Percentiles rank a stretch among this genome's conserved stretches.
Evolutionary conservation across 139 green algal genomes (phyloP).

Genomic region (Chlamydomonas sp.): DNA sequence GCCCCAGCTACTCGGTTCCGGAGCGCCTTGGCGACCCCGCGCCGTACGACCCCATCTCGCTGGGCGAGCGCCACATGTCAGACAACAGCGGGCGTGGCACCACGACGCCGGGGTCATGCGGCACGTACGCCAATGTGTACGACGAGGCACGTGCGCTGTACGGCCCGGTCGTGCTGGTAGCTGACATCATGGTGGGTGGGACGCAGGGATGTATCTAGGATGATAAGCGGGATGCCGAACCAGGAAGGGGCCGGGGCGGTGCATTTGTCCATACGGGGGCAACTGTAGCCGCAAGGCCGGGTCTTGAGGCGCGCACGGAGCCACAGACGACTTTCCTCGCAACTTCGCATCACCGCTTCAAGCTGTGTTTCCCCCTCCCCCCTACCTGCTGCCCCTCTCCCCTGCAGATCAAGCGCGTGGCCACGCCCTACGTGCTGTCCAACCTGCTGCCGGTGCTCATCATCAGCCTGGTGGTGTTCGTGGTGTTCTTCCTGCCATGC

Average conservation of each 20-base stretch:
- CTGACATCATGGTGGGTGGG: conserved; percentile 15
- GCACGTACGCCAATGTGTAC: neutral
- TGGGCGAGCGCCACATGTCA: neutral
- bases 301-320: no score
- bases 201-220: neutral
- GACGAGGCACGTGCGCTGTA: conserved; percentile 5
- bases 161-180: conserved; percentile 16
- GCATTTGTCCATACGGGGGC: no score
- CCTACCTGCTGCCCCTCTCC: neutral
- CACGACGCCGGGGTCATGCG: neutral
- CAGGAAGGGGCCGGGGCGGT: no score
- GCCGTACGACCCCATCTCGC: neutral
- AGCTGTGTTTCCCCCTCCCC: neutral
- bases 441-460: conserved; percentile 26
- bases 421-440: conserved; percentile 9
- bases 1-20: no score
- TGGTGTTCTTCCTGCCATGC: conserved; percentile 16
- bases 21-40: neutral
- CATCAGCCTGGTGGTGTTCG: conserved; percentile 23
- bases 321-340: neutral
- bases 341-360: neutral
- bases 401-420: conserved; percentile 16
- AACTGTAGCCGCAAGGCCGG: no score
- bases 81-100: neutral
- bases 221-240: no score